Evolutionary conservation across 192 early-diverging fungal genomes (phyloP).

Genomic region (Backusella tarrabulga): DNA sequence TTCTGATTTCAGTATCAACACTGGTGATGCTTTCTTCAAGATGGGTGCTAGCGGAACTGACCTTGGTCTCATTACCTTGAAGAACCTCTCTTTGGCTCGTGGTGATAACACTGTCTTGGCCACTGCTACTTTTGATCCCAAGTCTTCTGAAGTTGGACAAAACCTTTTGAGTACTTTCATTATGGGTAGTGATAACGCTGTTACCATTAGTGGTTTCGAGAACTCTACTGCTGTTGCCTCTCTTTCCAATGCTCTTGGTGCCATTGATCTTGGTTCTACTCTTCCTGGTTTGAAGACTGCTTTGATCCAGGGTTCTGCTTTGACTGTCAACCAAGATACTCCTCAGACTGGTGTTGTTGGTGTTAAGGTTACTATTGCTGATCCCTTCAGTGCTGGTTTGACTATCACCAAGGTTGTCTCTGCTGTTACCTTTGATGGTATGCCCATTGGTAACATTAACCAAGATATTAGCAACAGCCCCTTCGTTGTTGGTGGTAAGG

Average conservation of each 20-base stretch:
- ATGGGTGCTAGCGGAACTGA: conserved; percentile 42
- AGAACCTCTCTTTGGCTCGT: conserved; percentile 42
- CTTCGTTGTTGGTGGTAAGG: conserved; percentile 40
- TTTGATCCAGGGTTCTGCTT: conserved; percentile 39
- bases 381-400: conserved; percentile 54
- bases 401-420: conserved; percentile 48
- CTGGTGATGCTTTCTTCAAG: conserved; percentile 48
- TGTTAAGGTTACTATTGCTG: conserved; percentile 47
- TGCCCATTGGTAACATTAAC: conserved; percentile 44
- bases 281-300: conserved; percentile 48
- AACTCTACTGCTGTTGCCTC: conserved; percentile 46
- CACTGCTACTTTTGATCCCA: conserved; percentile 47
- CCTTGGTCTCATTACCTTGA: conserved; percentile 49
- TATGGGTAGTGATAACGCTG: conserved; percentile 40
- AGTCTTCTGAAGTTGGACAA: conserved; percentile 40
- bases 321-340: conserved; percentile 45
- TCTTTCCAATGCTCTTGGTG: conserved; percentile 42
- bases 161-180: conserved; percentile 50
- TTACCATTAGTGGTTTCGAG: conserved; percentile 43
- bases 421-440: conserved; percentile 41
- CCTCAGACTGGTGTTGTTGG: conserved; percentile 41
- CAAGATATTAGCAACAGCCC: conserved; percentile 43
- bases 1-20: conserved; percentile 42
- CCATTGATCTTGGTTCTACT: conserved; percentile 39
- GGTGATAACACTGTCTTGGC: conserved; percentile 44